These are phyloP conservation scores for Hortaea werneckii DNA, from an alignment of 2,329 filamentous ascomycete genomes.

Conservation along the genomic window DNA sequence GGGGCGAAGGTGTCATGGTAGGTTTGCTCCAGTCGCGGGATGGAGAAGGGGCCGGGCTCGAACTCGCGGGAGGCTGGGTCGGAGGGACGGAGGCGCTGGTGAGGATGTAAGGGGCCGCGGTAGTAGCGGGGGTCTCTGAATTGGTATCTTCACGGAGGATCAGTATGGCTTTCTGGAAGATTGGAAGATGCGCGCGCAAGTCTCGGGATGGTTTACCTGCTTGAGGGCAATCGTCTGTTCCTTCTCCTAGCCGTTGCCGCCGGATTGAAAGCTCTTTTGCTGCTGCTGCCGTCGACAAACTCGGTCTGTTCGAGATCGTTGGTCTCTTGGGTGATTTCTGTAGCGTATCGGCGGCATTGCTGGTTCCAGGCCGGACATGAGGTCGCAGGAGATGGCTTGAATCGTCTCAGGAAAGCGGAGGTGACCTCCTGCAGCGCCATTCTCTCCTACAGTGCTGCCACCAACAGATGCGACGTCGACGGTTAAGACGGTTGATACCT, in stretches of 20 bases:
- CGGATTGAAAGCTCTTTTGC: constrained; percentile 34
- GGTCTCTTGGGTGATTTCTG: constrained; percentile 17
- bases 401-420: constrained; percentile 17
- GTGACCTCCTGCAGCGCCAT: constrained; percentile 26
- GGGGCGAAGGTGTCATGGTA: constrained; percentile 77
- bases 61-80: constrained; percentile 84
- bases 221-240: constrained; percentile 36
- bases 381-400: constrained; percentile 12
- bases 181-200: not conserved
- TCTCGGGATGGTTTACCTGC: constrained; percentile 35
- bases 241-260: constrained; percentile 33
- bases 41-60: constrained; percentile 79
- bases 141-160: constrained; percentile 62
- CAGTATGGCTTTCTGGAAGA: not conserved
- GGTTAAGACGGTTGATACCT: too few species aligned
- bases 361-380: constrained; percentile 11
- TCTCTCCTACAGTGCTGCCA: not conserved
- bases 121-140: constrained; percentile 92
- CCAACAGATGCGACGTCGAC: too few species aligned
- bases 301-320: constrained; percentile 36
- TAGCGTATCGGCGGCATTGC: constrained; percentile 22
- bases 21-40: constrained; percentile 79
- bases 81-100: constrained; percentile 77
- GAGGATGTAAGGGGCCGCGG: constrained; percentile 83
- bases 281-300: not conserved